Evolutionary conservation across 768 basidiomycete species (phyloP).

Genomic region (Hericium alpestre): DNA sequence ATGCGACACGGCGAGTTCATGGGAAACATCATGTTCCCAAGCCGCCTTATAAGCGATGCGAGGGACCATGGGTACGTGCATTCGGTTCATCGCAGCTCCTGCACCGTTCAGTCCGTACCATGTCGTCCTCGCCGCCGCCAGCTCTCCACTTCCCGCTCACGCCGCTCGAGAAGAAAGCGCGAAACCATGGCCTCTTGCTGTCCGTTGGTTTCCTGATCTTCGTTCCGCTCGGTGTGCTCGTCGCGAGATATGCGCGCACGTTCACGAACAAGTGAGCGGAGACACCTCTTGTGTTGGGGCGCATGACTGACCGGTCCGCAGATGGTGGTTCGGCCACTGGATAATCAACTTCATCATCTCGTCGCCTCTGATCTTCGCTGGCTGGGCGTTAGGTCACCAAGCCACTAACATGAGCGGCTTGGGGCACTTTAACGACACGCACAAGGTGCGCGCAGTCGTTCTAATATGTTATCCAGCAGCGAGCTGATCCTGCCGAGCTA

Average conservation of each 20-base stretch:
- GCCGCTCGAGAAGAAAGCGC: conserved; percentile 4
- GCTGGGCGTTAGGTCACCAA: conserved; percentile 10
- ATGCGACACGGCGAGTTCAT: neutral
- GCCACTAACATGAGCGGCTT: conserved; percentile 3
- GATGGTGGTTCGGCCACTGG: conserved; percentile 19
- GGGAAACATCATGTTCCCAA: neutral
- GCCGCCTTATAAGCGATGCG: neutral
- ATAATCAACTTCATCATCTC: conserved; percentile 15
- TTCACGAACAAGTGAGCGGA: conserved; percentile 6
- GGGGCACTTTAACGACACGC: conserved; percentile 12
- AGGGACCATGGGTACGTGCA: neutral
- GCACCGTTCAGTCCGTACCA: neutral
- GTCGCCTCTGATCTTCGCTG: conserved; percentile 18
- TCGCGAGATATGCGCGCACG: conserved; percentile 16
- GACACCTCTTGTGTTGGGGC: neutral
- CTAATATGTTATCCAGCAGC: neutral
- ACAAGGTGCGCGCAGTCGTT: conserved; percentile 9
- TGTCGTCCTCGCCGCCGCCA: neutral
- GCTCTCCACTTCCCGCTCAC: conserved; percentile 4
- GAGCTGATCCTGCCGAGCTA: neutral
- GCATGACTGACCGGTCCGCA: neutral
- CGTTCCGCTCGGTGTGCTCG: conserved; percentile 16
- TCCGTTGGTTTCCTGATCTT: conserved; percentile 16
- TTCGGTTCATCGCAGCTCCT: neutral
- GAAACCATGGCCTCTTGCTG: conserved; percentile 15